These are phyloP conservation scores for Schoenoplectus tabernaemontani DNA, from an alignment of 202 grass and related monocot species.

Conservation along the genomic window DNA sequence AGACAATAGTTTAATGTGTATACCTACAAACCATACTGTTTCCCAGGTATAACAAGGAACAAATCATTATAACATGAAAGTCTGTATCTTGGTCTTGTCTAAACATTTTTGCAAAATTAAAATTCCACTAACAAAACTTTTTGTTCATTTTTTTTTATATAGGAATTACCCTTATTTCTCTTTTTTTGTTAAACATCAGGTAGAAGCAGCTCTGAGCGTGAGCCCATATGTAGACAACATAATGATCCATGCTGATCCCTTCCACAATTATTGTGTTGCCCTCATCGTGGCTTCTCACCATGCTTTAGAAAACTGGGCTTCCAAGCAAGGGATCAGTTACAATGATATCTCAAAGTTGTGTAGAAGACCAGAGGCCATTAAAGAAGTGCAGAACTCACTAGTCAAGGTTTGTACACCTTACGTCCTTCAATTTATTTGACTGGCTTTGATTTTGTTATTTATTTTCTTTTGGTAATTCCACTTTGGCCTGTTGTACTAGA, in stretches of 20 bases:
- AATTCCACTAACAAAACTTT: neutral
- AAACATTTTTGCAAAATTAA: neutral
- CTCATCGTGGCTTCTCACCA: slow-evolving; percentile 46
- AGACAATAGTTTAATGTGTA: neutral
- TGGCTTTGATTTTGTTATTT: neutral
- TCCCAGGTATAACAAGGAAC: neutral
- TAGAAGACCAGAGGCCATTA: slow-evolving; percentile 52
- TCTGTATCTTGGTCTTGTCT: neutral
- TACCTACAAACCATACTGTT: neutral
- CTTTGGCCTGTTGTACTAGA: neutral
- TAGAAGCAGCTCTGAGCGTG: slow-evolving; percentile 58
- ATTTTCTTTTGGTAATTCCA: neutral
- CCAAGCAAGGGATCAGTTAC: slow-evolving; percentile 44
- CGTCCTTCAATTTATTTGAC: neutral
- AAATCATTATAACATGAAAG: neutral
- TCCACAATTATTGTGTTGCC: slow-evolving; percentile 62
- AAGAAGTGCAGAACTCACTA: slow-evolving; percentile 69
- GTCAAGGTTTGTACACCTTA: slow-evolving; percentile 40
- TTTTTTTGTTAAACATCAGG: slow-evolving; percentile 29
- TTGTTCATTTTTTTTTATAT: neutral
- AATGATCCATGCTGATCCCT: slow-evolving; percentile 88
- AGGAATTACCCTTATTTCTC: neutral
- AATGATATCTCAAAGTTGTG: slow-evolving; percentile 46
- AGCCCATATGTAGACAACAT: slow-evolving; percentile 76
- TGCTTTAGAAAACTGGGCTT: slow-evolving; percentile 65